These are phyloP conservation scores for Zygosaccharomyces gambellarensis DNA, from an alignment of 805 yeast genomes.

Conservation along the genomic window DNA sequence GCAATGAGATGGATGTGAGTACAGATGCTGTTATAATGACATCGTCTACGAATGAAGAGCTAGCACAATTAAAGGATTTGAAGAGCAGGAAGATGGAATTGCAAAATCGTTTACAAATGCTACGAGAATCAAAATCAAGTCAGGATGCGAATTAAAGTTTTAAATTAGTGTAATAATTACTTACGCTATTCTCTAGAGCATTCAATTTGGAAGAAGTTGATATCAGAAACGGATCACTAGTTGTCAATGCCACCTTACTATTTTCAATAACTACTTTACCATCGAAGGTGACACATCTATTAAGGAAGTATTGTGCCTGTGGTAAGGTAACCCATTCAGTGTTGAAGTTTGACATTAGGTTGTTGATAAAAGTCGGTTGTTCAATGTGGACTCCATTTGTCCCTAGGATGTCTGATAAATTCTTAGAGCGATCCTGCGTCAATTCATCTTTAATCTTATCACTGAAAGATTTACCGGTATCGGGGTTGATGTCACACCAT, in stretches of 20 bases:
- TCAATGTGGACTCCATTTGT: constrained; percentile 36
- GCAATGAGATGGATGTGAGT: constrained; percentile 15
- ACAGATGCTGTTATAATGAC: constrained; percentile 31
- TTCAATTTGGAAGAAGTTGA: constrained; percentile 60
- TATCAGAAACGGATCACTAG: constrained; percentile 64
- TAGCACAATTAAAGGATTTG: constrained; percentile 26
- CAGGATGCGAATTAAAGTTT: constrained; percentile 2
- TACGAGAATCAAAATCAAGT: constrained; percentile 1
- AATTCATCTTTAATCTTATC: constrained; percentile 56
- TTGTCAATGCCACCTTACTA: constrained; percentile 54
- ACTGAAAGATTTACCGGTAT: constrained; percentile 47
- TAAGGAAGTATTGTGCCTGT: constrained; percentile 49
- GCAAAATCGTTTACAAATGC: constrained; percentile 12
- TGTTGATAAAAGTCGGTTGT: constrained; percentile 33
- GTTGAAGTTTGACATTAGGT: constrained; percentile 35
- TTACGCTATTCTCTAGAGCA: constrained; percentile 43
- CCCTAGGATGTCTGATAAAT: constrained; percentile 38
- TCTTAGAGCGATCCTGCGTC: constrained; percentile 40
- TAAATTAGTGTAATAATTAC: constrained; percentile 23
- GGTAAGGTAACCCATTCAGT: constrained; percentile 33
- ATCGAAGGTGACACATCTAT: constrained; percentile 58
- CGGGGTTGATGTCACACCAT: constrained; percentile 52
- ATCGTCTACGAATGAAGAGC: constrained; percentile 32
- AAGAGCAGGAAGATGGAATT: constrained; percentile 23
- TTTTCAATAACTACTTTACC: constrained; percentile 56